Evolutionary conservation across 2,329 filamentous ascomycete species (phyloP), one percentile per base, ranked within the genome.

Genomic region (Trichoderma sp.): DNA sequence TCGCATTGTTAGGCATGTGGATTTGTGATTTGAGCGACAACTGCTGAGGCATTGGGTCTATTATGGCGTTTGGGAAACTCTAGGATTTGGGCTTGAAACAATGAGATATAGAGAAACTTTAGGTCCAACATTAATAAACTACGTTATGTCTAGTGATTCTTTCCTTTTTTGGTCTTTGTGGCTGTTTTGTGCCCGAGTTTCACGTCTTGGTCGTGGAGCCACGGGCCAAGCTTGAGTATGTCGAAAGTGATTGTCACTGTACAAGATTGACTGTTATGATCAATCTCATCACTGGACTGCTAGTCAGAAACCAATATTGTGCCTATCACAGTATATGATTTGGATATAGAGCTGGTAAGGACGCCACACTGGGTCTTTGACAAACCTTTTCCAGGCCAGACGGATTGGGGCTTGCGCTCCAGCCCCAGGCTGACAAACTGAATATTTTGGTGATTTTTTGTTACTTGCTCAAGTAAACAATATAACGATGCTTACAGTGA

Each of bases 291-390:
- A 18, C 59, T 70, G 0, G 65, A 65, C 52, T 66, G 61, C 43
- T 63, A 79, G 71, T 81, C 79, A 46, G 78, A 77, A 43, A 73
- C 73, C 67, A 69, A 30, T 30, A n/a, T n/a, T n/a, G n/a, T n/a
- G n/a, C n/a, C n/a, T n/a, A n/a, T n/a, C n/a, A n/a, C n/a, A n/a
- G n/a, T n/a, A n/a, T n/a, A n/a, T n/a, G n/a, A n/a, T n/a, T n/a
- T n/a, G n/a, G n/a, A n/a, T n/a, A n/a, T n/a, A n/a, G n/a, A n/a
- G n/a, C n/a, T n/a, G n/a, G n/a, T n/a, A n/a, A n/a, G n/a, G n/a
- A n/a, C n/a, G n/a, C n/a, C n/a, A n/a, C n/a, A n/a, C n/a, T n/a
- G n/a, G n/a, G n/a, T n/a, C n/a, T n/a, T n/a, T n/a, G n/a, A n/a
- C n/a, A n/a, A n/a, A n/a, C n/a, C n/a, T n/a, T n/a, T n/a, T n/a